Base-by-base conservation (phyloP, 1,284 basidiomycete genomes). In the Stereum hirsutum region DNA sequence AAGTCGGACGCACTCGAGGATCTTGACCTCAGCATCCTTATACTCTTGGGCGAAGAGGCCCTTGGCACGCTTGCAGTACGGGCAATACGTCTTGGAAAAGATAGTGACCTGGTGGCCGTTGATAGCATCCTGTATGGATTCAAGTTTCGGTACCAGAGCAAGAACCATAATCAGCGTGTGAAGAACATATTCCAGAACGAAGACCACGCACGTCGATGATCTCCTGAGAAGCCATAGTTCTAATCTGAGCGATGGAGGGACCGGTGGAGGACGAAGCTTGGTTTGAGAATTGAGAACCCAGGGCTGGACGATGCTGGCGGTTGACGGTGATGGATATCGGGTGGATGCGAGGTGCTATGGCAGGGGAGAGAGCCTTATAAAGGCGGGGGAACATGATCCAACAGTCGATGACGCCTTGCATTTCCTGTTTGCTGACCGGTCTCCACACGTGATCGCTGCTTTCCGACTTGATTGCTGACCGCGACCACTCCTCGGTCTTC, bases 11-110 rank as follows among this genome's bases (percentile, higher is more conserved):
- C 49, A 86, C 83, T 87, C 82, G 47, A 72, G 55, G 43, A 86
- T 64, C 47, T 67, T 60, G 43, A 74, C 60, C 31, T 65, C 49
- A n/a, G 68, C 68, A 8, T 69, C 56, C 1, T 73, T 66, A 53
- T 73, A 82, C 19, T 74, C 56, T 4, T 50, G 47, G 2, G 54
- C 52, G 49, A 88, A 70, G n/a, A 84, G 61, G 0, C 48, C 43
- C 60, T 87, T 87, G 27, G 81, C 74, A 7, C 58, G 59, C 46
- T 49, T 63, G 67, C 80, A 83, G 61, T 70, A 82, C 6, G 77
- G 75, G 59, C 74, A 88, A 38, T 58, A 74, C 8, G 68, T 64
- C 66, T 88, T 87, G 44, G 82, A 84, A 60, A 88, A 88, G 45
- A 88, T 74, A 33, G 69, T 66, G 47, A 87, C 69, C 55, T 72